A percentile compares a stretch with the other conserved stretches of the same genome.
These are phyloP conservation scores for Ogataea neopini DNA, from an alignment of 805 yeast species.

Conservation along the genomic window DNA sequence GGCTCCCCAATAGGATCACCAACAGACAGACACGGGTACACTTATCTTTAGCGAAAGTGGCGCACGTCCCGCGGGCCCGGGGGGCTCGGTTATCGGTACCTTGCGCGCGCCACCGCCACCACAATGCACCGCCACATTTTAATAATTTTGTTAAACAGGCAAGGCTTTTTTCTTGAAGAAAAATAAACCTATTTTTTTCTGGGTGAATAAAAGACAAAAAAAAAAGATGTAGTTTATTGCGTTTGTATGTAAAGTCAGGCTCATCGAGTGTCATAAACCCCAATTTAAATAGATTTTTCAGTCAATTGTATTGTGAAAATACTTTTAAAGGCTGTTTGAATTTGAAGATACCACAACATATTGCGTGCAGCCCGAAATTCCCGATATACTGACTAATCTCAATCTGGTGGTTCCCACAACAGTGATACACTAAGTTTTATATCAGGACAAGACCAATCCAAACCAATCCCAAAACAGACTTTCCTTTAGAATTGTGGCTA, in stretches of 20 bases:
- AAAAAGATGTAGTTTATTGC: not conserved
- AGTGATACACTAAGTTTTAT: not conserved
- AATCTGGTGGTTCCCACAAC: not conserved
- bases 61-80: too few relatives aligned
- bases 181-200: not conserved
- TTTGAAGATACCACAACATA: not conserved
- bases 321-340: not conserved
- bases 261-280: too few relatives aligned
- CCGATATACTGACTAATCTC: not conserved
- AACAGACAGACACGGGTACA: not conserved
- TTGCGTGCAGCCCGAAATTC: not conserved
- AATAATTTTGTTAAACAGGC: not conserved
- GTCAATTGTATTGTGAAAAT: not conserved
- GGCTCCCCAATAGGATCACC: too few relatives aligned
- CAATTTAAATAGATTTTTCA: too few relatives aligned
- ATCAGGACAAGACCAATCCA: too few relatives aligned
- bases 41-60: not conserved
- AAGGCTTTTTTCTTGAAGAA: not conserved
- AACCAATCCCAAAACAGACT: too few relatives aligned
- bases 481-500: too few relatives aligned
- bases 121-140: not conserved
- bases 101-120: not conserved
- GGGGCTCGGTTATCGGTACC: not conserved
- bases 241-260: not conserved
- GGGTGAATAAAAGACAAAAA: conserved; percentile 1